Evolutionary conservation across 140 eudicot genomes (phyloP), one percentile per base, ranked within the genome.

Genomic region (Ambrosia hybrid): DNA sequence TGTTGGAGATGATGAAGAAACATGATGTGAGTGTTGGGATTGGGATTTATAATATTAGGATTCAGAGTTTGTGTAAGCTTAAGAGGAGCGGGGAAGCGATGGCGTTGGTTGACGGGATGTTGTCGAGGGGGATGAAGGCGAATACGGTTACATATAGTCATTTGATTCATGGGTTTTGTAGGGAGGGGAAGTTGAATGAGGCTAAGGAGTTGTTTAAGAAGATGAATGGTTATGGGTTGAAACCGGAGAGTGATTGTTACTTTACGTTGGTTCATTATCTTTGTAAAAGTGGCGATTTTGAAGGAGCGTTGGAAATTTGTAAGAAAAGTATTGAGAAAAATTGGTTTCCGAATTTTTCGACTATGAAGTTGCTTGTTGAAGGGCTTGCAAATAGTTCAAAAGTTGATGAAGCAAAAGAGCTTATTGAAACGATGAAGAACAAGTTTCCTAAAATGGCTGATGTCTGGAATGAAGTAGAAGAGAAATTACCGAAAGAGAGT

Each of bases 1-100:
- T 88, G 60, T 72, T 91, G 83, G 79, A 83, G 38, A 59, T 91
- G 88, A 94, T 94, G 99, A 74, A 66, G 57, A 79, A 78, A 21
- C 78, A 79, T 60, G 73, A 71, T 6, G 78, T 86, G 65, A 49
- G 14, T 7, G 64, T 79, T 2, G 90, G 89, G 76, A 70, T 88
- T 55, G 79, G 84, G 53, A 88, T 62, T 0, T 85, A 88, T 76
- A 94, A 94, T 76, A 79, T 80, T 45, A 84, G 96, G 86, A 88
- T 94, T 46, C 84, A 86, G 68, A 83, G 99, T 81, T 79, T 94
- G 84, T 94, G 99, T 77, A 91, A 91, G 90, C 88, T 94, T 4
- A 83, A 67, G 65, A 94, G 77, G 78, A 78, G 83, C 2, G 15
- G 0, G 5, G 99, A 94, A 82, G 97, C 95, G 1, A 94, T 83